Evolutionary conservation across 352 stramenopile genomes (phyloP).

Genomic region (Globisporangium megalacanthum): DNA sequence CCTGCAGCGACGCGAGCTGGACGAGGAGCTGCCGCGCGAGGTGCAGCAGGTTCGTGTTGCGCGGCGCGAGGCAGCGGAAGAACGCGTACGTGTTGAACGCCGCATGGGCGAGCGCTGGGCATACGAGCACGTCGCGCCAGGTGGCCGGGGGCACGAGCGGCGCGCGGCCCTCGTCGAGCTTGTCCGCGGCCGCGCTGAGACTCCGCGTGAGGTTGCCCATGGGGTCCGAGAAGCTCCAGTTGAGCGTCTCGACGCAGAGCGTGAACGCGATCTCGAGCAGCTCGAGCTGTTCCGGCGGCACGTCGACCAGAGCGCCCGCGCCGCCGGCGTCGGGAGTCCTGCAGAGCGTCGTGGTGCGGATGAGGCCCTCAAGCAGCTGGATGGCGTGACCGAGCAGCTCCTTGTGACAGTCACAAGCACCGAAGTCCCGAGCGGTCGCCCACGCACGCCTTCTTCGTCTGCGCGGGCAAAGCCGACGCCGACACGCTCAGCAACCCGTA

Average conservation of each 20-base stretch:
- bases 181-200: slow-evolving; percentile 27
- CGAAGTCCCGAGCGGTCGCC: too few relatives aligned
- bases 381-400: slow-evolving; percentile 56
- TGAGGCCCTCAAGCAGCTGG: slow-evolving; percentile 64
- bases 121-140: slow-evolving; percentile 65
- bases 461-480: slow-evolving; percentile 33
- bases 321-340: slow-evolving; percentile 22
- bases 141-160: slow-evolving; percentile 56
- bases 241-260: slow-evolving; percentile 74
- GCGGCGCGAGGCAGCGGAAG: slow-evolving; percentile 57
- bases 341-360: slow-evolving; percentile 52
- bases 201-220: slow-evolving; percentile 69
- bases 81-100: slow-evolving; percentile 84
- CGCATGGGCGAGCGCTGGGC: slow-evolving; percentile 69
- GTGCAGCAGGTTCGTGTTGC: slow-evolving; percentile 71
- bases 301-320: slow-evolving; percentile 10
- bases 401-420: slow-evolving; percentile 12
- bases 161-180: slow-evolving; percentile 27
- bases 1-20: slow-evolving; percentile 69
- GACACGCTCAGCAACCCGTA: slow-evolving; percentile 65
- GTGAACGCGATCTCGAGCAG: slow-evolving; percentile 71
- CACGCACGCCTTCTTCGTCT: slow-evolving; percentile 68
- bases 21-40: slow-evolving; percentile 75
- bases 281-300: slow-evolving; percentile 61
- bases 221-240: slow-evolving; percentile 68